Conservation (phyloP, 441 rosid genomes). For the Bruguiera hainesii region DNA sequence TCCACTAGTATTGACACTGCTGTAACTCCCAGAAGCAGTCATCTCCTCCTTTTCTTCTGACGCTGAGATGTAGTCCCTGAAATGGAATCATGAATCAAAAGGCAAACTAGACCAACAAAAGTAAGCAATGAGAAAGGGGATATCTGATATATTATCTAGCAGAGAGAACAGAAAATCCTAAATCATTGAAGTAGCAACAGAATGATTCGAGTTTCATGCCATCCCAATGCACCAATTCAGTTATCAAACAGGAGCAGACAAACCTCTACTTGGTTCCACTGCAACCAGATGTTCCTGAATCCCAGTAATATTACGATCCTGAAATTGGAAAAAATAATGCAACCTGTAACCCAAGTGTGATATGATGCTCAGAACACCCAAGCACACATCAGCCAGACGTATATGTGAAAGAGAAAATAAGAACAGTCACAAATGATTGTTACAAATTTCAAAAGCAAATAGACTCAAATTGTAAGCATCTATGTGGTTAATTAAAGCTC, state of each 20-base stretch:
- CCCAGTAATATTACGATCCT: constrained; percentile 51
- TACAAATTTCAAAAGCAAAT: neutral
- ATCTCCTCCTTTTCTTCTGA: no score
- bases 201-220: neutral
- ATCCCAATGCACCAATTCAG: neutral
- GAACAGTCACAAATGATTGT: neutral
- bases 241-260: constrained; percentile 12
- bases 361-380: neutral
- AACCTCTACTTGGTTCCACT: constrained; percentile 37
- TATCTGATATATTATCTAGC: no score
- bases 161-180: no score
- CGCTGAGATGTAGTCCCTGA: no score
- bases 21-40: no score
- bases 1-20: no score
- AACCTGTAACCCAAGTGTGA: neutral
- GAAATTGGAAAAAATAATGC: constrained; percentile 15
- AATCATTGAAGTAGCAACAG: no score
- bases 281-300: constrained; percentile 32
- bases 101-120: no score
- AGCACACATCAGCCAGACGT: no score
- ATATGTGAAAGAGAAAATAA: neutral
- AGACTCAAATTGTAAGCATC: neutral
- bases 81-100: no score
- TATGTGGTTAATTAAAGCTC: neutral
- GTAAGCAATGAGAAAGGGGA: no score